These are phyloP conservation scores for Mentha longifolia DNA, from an alignment of 257 asterid genomes.

Conservation along the genomic window DNA sequence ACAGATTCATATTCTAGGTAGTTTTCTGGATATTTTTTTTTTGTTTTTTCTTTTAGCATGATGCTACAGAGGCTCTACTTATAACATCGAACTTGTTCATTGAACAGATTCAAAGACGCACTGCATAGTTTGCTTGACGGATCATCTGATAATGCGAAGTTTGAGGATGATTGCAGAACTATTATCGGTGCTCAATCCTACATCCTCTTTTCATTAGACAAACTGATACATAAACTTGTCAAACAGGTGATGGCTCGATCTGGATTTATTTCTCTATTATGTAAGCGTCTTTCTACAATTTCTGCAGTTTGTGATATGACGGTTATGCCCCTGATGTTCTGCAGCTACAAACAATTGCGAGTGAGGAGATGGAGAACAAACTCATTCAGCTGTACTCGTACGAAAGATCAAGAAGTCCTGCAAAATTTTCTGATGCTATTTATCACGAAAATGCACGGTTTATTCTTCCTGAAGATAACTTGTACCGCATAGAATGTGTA, in stretches of 20 bases:
- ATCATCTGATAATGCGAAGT: slow-evolving; percentile 85
- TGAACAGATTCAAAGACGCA: slow-evolving; percentile 76
- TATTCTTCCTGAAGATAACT: slow-evolving; percentile 75
- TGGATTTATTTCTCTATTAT: slow-evolving; percentile 2
- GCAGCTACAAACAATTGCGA: slow-evolving; percentile 76
- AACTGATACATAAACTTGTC: slow-evolving; percentile 86
- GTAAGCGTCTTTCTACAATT: not conserved
- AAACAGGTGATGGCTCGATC: slow-evolving; percentile 62
- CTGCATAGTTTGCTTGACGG: slow-evolving; percentile 82
- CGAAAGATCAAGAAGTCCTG: slow-evolving; percentile 72
- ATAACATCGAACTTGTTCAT: slow-evolving; percentile 37
- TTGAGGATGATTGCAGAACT: slow-evolving; percentile 96
- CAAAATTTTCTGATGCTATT: slow-evolving; percentile 60
- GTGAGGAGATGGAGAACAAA: slow-evolving; percentile 83
- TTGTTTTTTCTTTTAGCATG: not conserved
- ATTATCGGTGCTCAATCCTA: slow-evolving; percentile 93
- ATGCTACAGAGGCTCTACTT: slow-evolving; percentile 16
- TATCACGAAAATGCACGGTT: slow-evolving; percentile 78
- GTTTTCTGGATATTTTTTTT: slow-evolving; percentile 25
- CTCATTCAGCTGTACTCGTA: slow-evolving; percentile 80
- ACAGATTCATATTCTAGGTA: slow-evolving; percentile 82
- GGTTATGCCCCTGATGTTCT: slow-evolving; percentile 25
- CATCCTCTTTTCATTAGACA: slow-evolving; percentile 88
- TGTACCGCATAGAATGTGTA: slow-evolving; percentile 88
- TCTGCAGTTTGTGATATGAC: slow-evolving; percentile 32